phyloP scores from a whole-genome alignment of 2,329 filamentous ascomycete genomes.

The Fusarium sarcochroum region DNA sequence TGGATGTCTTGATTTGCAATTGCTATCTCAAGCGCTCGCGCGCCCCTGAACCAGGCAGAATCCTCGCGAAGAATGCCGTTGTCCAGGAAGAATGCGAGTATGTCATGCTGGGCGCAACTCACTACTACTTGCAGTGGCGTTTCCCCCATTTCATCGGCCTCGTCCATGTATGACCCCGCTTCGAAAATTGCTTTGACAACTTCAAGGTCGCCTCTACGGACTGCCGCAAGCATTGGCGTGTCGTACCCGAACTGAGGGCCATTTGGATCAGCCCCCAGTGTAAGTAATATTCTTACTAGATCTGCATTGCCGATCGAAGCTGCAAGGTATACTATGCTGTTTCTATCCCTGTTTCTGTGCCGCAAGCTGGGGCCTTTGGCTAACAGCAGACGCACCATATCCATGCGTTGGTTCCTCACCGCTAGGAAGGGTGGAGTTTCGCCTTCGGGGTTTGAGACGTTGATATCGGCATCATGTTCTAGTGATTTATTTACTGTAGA shows the following conservation, averaged over 20 bases:
- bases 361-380: conserved; percentile 1
- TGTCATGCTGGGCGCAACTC: background rate
- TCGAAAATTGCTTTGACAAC: conserved; percentile 6
- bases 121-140: background rate
- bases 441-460: background rate
- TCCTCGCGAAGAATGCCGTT: background rate
- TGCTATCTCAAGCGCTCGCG: conserved; percentile 4
- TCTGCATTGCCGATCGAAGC: background rate
- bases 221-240: background rate
- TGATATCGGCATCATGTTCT: background rate
- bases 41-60: background rate
- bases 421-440: conserved; percentile 8
- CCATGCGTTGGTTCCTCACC: background rate
- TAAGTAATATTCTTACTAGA: conserved; percentile 1
- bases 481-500: background rate
- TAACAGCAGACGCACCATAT: background rate
- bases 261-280: background rate
- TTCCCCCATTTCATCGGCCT: background rate
- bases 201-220: background rate
- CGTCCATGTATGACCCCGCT: background rate
- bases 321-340: conserved; percentile 10
- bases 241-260: background rate
- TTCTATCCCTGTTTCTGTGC: background rate
- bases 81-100: conserved; percentile 9
- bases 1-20: background rate